Conservation (phyloP, 1,139 yeast genomes). For the Meyerozyma sp. region DNA sequence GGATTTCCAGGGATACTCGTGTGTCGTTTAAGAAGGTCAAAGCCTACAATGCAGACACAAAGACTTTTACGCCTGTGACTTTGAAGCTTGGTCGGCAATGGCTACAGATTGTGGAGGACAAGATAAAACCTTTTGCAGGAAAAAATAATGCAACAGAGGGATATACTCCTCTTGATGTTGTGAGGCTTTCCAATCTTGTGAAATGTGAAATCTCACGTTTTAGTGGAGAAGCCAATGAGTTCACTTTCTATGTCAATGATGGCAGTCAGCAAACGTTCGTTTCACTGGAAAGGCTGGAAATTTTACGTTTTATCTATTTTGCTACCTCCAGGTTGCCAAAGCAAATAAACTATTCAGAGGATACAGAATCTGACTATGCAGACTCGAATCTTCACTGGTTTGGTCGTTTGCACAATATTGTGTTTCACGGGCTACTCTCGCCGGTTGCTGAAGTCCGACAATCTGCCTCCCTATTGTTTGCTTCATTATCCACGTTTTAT, state of each 20-base stretch:
- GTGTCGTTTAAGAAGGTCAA: slow-evolving; percentile 57
- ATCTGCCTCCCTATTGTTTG: slow-evolving; percentile 60
- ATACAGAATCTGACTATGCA: slow-evolving; percentile 3
- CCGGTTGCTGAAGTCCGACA: slow-evolving; percentile 54
- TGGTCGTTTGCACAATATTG: slow-evolving; percentile 59
- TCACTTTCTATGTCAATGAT: slow-evolving; percentile 49
- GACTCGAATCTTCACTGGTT: slow-evolving; percentile 29
- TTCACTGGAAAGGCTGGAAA: slow-evolving; percentile 60
- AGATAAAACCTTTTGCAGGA: slow-evolving; percentile 18
- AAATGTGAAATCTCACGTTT: slow-evolving; percentile 47
- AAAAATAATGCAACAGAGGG: slow-evolving; percentile 22
- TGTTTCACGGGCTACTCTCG: slow-evolving; percentile 63
- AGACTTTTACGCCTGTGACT: slow-evolving; percentile 42
- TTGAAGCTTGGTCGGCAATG: slow-evolving; percentile 67
- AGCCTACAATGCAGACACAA: slow-evolving; percentile 35
- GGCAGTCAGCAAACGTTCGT: slow-evolving; percentile 46
- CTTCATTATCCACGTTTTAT: slow-evolving; percentile 58
- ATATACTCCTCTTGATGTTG: slow-evolving; percentile 47
- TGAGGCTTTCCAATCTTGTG: slow-evolving; percentile 44
- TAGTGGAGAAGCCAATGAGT: slow-evolving; percentile 29
- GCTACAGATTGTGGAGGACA: slow-evolving; percentile 50
- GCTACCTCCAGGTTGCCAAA: slow-evolving; percentile 51
- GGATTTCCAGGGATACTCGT: slow-evolving; percentile 48
- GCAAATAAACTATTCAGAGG: slow-evolving; percentile 15
- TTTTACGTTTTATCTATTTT: slow-evolving; percentile 63